phyloP scores from a whole-genome alignment of 2,329 filamentous ascomycete genomes.

The Penicillium sp. region DNA sequence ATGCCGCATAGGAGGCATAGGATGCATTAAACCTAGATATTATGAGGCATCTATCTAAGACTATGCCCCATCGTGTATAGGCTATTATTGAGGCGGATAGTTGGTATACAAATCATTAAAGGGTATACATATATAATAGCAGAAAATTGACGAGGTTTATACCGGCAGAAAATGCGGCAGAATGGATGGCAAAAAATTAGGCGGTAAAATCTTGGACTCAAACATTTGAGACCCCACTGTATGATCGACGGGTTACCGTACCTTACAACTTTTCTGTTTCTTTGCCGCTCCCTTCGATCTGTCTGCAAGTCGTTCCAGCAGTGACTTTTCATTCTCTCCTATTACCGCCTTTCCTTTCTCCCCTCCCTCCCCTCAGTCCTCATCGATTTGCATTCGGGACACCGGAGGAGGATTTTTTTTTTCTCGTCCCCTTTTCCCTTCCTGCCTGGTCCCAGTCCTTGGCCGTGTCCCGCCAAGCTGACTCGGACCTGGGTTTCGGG shows the following conservation, averaged over 20 bases:
- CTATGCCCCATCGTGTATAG: too few relatives aligned
- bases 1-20: too few relatives aligned
- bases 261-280: slow-evolving; percentile 13
- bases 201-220: too few relatives aligned
- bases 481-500: slow-evolving; percentile 43
- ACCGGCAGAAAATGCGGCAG: too few relatives aligned
- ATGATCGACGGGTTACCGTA: slow-evolving; percentile 19
- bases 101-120: too few relatives aligned
- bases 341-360: slow-evolving; percentile 11
- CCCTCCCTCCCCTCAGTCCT: slow-evolving; percentile 4
- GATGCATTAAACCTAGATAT: too few relatives aligned
- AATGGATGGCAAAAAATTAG: too few relatives aligned
- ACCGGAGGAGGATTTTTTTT: slow-evolving; percentile 15
- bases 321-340: slow-evolving; percentile 23
- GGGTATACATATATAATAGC: too few relatives aligned
- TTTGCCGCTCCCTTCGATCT: slow-evolving; percentile 38
- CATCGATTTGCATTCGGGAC: slow-evolving; percentile 11
- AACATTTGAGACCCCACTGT: too few relatives aligned
- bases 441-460: slow-evolving; percentile 45
- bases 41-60: too few relatives aligned
- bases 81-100: too few relatives aligned
- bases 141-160: too few relatives aligned
- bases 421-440: slow-evolving; percentile 21
- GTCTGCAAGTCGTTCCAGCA: slow-evolving; percentile 37
- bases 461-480: slow-evolving; percentile 48